These are phyloP conservation scores for Aspergillus taichungensis DNA, from an alignment of 495 filamentous ascomycete species.

Conservation along the genomic window DNA sequence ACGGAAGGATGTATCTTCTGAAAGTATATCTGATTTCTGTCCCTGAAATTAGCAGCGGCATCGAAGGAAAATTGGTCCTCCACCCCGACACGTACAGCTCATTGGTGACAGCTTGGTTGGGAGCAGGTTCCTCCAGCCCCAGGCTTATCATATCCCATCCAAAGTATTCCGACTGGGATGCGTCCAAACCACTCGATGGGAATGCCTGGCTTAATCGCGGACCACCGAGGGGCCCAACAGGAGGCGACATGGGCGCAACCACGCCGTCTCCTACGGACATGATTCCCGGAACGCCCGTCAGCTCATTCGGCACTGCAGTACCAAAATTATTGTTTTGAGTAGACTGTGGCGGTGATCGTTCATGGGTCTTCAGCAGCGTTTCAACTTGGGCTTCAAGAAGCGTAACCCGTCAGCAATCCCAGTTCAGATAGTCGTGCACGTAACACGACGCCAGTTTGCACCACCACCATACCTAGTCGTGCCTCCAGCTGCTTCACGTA, in stretches of 20 bases:
- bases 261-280: constrained; percentile 16
- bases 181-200: constrained; percentile 9
- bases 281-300: constrained; percentile 18
- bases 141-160: constrained; percentile 93
- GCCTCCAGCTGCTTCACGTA: constrained; percentile 98
- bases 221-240: constrained; percentile 20
- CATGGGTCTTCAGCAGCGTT: constrained; percentile 68
- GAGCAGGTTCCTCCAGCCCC: constrained; percentile 86
- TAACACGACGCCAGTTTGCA: neutral
- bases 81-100: constrained; percentile 57
- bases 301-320: constrained; percentile 16
- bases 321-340: constrained; percentile 16
- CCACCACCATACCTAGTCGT: constrained; percentile 59
- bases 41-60: constrained; percentile 5
- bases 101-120: constrained; percentile 78
- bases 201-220: constrained; percentile 11
- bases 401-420: constrained; percentile 11
- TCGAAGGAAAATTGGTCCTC: neutral
- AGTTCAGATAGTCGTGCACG: neutral
- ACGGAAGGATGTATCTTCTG: constrained; percentile 77
- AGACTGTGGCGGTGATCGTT: constrained; percentile 13
- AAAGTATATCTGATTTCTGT: constrained; percentile 76
- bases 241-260: constrained; percentile 13
- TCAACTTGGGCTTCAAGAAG: constrained; percentile 76
- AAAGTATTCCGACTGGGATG: constrained; percentile 33